Evolutionary conservation across 164 flowering plant genomes (phyloP).

Genomic region (Litsea cubeba): DNA sequence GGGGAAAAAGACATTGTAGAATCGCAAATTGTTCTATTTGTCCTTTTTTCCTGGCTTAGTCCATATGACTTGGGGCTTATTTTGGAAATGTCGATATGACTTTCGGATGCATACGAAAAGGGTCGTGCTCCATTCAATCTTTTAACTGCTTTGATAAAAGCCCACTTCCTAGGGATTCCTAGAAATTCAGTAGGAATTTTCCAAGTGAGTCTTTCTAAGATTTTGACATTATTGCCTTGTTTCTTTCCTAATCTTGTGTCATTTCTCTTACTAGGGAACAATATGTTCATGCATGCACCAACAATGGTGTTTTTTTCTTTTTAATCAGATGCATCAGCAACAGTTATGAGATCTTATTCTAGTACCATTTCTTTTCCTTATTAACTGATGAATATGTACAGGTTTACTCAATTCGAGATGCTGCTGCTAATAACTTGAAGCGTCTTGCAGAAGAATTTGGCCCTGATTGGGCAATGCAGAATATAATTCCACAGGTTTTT

Average conservation of each 20-base stretch:
- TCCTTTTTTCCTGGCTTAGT: no score
- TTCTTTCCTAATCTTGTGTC: neutral
- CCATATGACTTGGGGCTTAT: no score
- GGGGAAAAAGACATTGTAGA: no score
- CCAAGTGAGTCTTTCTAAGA: no score
- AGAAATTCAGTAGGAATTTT: no score
- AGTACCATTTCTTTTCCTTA: neutral
- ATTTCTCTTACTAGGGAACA: neutral
- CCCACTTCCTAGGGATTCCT: no score
- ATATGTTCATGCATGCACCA: neutral
- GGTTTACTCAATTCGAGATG: conserved; percentile 75
- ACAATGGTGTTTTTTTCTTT: neutral
- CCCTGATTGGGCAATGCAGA: conserved; percentile 85
- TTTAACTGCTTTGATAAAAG: neutral
- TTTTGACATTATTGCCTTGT: no score
- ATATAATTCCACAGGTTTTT: conserved; percentile 64
- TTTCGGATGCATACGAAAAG: no score
- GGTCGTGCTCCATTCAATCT: neutral
- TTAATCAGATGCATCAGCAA: neutral
- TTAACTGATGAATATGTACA: conserved; percentile 11
- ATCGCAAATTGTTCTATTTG: no score
- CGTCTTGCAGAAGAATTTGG: conserved; percentile 86
- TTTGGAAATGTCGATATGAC: no score
- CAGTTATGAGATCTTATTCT: neutral
- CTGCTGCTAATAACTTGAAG: conserved; percentile 72